Base-by-base conservation (phyloP, 1,284 basidiomycete genomes). In the Peniophora sp. region DNA sequence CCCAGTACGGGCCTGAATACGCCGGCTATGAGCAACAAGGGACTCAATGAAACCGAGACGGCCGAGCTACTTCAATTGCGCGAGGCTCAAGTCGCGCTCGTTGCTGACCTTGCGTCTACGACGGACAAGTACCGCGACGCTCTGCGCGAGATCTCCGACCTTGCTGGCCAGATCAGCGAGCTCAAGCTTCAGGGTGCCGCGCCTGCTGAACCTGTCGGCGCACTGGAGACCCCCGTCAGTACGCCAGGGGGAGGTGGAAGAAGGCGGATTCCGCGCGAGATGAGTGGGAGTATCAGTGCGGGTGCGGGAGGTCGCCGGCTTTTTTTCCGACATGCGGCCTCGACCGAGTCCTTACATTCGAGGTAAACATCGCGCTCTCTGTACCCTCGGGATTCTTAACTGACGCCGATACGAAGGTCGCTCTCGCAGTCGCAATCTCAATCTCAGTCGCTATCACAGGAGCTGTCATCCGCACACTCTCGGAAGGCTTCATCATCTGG, bases 361-460 rank as follows among this genome's bases (percentile, higher is more conserved):
- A 88, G 87, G 85, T 85, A 68, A 62, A n/a, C n/a, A n/a, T n/a
- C n/a, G 66, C 53, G 41, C 23, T 23, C 14, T 56, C 27, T 42
- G n/a, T n/a, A n/a, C n/a, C 45, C 20, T 44, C 53, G 34, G 15
- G 43, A 50, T 23, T 58, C 48, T 53, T 57, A 46, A 51, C 24
- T 49, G 47, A 22, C 47, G 27, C 5, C 27, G 12, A 32, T 32
- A 17, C 41, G 47, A 61, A 85, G 85, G 78, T 88, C 88, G 79
- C 81, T 87, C 59, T 86, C 83, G 73, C 85, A 88, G 71, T 91
- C 88, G 63, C 81, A 85, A 73, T 94, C 92, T 74, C 85, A 88
- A 71, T 92, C 88, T 63, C 81, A 85, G 73, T 94, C 92, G 74
- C 83, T 94, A 60, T 94, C 92, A 72, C 92, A 94, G 90, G 92